These are phyloP conservation scores for Paecilomyces niveus DNA, from an alignment of 2,329 filamentous ascomycete genomes.

Conservation along the genomic window DNA sequence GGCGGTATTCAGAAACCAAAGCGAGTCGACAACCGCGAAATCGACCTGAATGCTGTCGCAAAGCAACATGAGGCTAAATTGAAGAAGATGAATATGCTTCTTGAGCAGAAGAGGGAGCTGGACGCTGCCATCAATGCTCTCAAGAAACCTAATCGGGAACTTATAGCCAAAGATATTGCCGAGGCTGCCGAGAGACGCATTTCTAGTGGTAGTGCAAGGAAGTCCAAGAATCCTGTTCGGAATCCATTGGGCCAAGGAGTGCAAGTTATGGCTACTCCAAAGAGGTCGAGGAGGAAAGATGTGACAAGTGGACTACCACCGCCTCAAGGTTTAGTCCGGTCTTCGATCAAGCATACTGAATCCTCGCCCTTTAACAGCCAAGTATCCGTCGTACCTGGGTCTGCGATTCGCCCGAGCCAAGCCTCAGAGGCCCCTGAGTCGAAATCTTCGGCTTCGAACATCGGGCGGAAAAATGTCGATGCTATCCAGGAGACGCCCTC, in stretches of 20 bases:
- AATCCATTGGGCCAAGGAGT: conserved; percentile 37
- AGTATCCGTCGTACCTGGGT: conserved; percentile 25
- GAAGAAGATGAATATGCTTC: conserved; percentile 37
- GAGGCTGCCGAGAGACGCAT: conserved; percentile 34
- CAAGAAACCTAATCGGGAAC: conserved; percentile 40
- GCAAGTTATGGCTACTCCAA: conserved; percentile 45
- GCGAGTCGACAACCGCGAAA: conserved; percentile 41
- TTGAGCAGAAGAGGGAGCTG: conserved; percentile 42
- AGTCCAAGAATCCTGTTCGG: conserved; percentile 34
- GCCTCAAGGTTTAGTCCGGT: conserved; percentile 18
- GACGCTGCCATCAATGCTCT: conserved; percentile 42
- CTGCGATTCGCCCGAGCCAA: conserved; percentile 17
- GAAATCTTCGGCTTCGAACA: background rate
- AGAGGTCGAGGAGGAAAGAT: conserved; percentile 28
- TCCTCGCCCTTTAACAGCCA: conserved; percentile 21
- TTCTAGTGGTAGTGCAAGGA: conserved; percentile 23
- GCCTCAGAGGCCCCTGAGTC: background rate
- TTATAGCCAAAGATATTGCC: conserved; percentile 39
- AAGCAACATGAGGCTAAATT: conserved; percentile 40
- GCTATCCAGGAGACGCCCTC: conserved; percentile 35
- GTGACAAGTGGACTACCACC: conserved; percentile 18
- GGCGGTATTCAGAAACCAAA: conserved; percentile 39
- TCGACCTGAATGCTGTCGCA: conserved; percentile 40
- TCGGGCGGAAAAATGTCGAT: conserved; percentile 7
- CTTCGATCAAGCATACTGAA: conserved; percentile 20